Evolutionary conservation across 129 eudicot genomes (phyloP).

Genomic region (Centrapalus pauciflorus): DNA sequence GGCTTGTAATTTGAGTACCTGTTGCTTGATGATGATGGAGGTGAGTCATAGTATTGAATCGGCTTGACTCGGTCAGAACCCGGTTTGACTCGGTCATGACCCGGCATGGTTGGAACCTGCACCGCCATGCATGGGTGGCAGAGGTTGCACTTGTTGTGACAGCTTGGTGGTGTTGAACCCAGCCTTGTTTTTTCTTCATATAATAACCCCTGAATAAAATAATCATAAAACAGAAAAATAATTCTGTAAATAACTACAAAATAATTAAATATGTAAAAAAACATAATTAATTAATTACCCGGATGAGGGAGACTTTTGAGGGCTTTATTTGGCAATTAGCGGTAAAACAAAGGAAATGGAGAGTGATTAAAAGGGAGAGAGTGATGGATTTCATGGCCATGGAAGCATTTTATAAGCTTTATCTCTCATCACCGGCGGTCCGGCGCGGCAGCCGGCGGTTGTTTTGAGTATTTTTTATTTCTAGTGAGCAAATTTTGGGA

Average conservation of each 20-base stretch:
- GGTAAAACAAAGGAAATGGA: slow-evolving; percentile 25
- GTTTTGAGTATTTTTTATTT: no score
- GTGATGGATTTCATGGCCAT: slow-evolving; percentile 32
- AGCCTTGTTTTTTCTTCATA: slow-evolving; percentile 62
- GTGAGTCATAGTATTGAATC: slow-evolving; percentile 34
- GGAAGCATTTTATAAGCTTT: slow-evolving; percentile 32
- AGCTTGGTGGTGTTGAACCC: slow-evolving; percentile 94
- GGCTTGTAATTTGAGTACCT: slow-evolving; percentile 95
- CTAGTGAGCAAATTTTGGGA: no score
- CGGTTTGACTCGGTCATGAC: slow-evolving; percentile 49
- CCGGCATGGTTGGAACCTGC: slow-evolving; percentile 71
- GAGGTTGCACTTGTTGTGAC: slow-evolving; percentile 90
- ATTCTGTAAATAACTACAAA: background rate
- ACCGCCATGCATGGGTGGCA: slow-evolving; percentile 99
- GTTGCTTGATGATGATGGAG: slow-evolving; percentile 28
- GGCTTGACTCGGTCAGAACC: slow-evolving; percentile 14
- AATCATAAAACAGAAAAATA: background rate
- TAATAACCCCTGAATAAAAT: slow-evolving; percentile 35
- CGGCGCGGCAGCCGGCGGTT: no score
- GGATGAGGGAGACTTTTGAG: slow-evolving; percentile 29
- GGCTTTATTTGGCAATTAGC: slow-evolving; percentile 21
- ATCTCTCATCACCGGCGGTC: slow-evolving; percentile 3
- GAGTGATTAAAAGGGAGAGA: slow-evolving; percentile 22
- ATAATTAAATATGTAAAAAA: background rate
- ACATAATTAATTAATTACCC: slow-evolving; percentile 23